Percentiles rank a stretch among this genome's conserved stretches.
These are phyloP conservation scores for Solanum lycopersicoides DNA, from an alignment of 257 asterid genomes.

Conservation along the genomic window DNA sequence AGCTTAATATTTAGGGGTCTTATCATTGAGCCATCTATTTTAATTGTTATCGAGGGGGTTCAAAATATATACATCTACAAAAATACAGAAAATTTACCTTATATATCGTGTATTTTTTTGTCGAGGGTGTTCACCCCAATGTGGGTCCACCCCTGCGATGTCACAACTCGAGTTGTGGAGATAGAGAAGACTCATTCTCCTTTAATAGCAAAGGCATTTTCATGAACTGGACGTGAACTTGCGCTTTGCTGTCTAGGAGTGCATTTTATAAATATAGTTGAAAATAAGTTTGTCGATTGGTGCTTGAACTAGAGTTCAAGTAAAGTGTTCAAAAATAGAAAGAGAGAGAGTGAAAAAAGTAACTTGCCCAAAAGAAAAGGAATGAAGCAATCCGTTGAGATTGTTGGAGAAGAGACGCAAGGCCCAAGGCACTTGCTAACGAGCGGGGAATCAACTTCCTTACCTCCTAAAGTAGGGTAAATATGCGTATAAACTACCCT, in stretches of 20 bases:
- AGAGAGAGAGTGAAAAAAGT: fast-evolving
- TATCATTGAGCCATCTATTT: too few species aligned
- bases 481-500: background rate
- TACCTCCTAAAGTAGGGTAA: background rate
- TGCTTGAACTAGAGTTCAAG: background rate
- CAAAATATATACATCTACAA: too few species aligned
- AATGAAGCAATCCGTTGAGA: fast-evolving
- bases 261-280: background rate
- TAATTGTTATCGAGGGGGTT: too few species aligned
- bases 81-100: too few species aligned
- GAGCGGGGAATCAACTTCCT: fast-evolving
- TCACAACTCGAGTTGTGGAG: background rate
- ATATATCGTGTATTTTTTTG: too few species aligned
- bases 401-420: background rate
- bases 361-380: background rate
- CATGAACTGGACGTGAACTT: fast-evolving
- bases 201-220: background rate
- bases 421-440: background rate
- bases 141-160: too few species aligned
- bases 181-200: background rate
- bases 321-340: too few species aligned
- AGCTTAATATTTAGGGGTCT: too few species aligned
- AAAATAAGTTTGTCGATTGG: fast-evolving
- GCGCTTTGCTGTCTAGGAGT: too few species aligned
- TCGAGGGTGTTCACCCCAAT: too few species aligned